Evolutionary conservation across 306 rosid species (phyloP).

Genomic region (Castanospermum australe): DNA sequence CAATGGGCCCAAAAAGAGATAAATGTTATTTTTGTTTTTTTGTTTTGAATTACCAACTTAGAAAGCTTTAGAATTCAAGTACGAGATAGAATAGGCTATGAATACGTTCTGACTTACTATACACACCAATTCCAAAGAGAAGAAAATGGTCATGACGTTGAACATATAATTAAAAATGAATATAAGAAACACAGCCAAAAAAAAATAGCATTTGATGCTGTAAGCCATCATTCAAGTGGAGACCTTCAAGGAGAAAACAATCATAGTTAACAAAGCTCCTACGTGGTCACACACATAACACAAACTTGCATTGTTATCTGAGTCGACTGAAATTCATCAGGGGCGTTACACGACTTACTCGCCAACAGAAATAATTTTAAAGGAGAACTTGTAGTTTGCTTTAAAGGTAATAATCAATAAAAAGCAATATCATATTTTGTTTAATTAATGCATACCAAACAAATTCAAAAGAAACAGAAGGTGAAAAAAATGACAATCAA

Average conservation of each 20-base stretch:
- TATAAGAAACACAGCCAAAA: background rate
- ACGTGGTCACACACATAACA: background rate
- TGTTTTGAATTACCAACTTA: background rate
- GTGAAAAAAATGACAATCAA: slow-evolving; percentile 12
- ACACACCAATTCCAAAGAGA: background rate
- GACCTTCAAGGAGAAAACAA: background rate
- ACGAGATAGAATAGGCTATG: too few species aligned
- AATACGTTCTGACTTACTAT: slow-evolving; percentile 1
- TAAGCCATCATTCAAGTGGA: too few species aligned
- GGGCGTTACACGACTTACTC: background rate
- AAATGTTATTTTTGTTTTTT: background rate
- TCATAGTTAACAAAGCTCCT: background rate
- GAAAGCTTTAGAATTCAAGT: background rate
- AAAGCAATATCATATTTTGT: background rate
- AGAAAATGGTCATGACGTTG: too few species aligned
- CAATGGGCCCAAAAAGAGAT: background rate
- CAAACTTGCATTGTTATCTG: background rate
- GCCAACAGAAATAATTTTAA: background rate
- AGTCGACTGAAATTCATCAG: background rate
- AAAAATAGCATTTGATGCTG: background rate
- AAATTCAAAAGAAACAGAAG: background rate
- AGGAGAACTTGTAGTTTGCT: background rate
- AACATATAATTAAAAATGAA: too few species aligned
- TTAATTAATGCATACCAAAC: background rate
- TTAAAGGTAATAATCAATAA: background rate